Evolutionary conservation across 2,329 filamentous ascomycete species (phyloP), one percentile per base, ranked within the genome.

Genomic region (Nigrospora osmanthi): DNA sequence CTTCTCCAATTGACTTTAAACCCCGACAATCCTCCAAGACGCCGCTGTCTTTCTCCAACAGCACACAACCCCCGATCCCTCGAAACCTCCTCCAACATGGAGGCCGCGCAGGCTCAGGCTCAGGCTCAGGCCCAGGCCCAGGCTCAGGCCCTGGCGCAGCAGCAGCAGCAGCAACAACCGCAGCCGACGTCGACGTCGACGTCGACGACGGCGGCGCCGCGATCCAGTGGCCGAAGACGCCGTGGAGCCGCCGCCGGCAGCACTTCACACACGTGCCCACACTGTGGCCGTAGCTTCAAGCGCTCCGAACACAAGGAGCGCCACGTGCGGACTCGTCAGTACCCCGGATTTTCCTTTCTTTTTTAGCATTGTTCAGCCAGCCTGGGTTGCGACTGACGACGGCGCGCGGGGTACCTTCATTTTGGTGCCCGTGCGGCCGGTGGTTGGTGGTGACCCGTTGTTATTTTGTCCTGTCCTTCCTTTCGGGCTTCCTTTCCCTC

Each of bases 231-330:
- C 15, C 52, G 55, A 36, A 51, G 49, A 42, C 49, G 56, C 37
- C 48, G 50, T 47, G 48, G 47, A 37, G 52, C 43, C 16, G 38
- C 45, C 16, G 40, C 48, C 46, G 23, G 40, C 52, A 4, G 47
- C 46, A 35, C 38, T 49, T 35, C 60, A 57, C 33, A 52, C 57
- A 28, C 40, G 35, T 72, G 69, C 44, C 57, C 64, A 41, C 67
- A 70, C 51, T 72, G 69, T 48, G 64, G 61, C 40, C 57, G 69
- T 38, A 61, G 56, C 39, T 72, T 72, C 59, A 70, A 71, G 54
- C 62, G 69, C 17, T 68, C 68, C 35, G 69, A 72, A 54, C 69
- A 72, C 53, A 51, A 71, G 45, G 68, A 70, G 49, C 65, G 69
- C 46, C 69, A 72, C 56, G 61, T 71, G 39, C 62, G 69, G 48